phyloP scores from a whole-genome alignment of 2,329 filamentous ascomycete species.

The Fonsecaea nubica region DNA sequence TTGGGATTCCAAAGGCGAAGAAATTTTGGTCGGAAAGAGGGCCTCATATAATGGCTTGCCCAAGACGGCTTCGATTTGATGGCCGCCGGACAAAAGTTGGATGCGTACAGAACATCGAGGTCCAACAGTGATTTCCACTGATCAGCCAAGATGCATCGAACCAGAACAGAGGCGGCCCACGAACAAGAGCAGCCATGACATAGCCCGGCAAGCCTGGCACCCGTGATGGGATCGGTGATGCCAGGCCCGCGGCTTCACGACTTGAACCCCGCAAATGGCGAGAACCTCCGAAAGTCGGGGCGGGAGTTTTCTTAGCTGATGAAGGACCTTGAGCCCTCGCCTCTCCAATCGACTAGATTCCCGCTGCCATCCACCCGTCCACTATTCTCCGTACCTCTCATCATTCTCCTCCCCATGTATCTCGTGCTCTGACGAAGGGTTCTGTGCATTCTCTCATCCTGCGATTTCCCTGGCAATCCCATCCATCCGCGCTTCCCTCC shows the following conservation, averaged over 20 bases:
- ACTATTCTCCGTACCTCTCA: slow-evolving; percentile 17
- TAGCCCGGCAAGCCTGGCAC: not conserved
- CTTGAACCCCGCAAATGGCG: slow-evolving; percentile 17
- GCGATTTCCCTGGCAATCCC: slow-evolving; percentile 1
- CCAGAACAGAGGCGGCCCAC: not conserved
- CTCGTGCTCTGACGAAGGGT: slow-evolving; percentile 17
- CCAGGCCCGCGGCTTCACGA: not conserved
- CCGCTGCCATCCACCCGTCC: slow-evolving; percentile 18
- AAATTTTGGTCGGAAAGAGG: not conserved
- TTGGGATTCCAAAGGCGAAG: not conserved
- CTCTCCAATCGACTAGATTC: slow-evolving; percentile 15
- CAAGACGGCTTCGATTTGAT: not conserved
- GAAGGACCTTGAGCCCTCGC: not conserved
- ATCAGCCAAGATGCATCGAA: not conserved
- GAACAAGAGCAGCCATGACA: not conserved
- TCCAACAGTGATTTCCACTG: not conserved
- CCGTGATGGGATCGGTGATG: not conserved
- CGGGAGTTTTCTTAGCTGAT: slow-evolving; percentile 7
- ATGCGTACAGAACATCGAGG: not conserved
- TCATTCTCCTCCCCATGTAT: slow-evolving; percentile 20
- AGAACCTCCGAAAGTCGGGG: slow-evolving; percentile 10
- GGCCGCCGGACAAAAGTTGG: not conserved
- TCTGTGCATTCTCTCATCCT: slow-evolving; percentile 6
- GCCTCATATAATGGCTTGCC: not conserved
- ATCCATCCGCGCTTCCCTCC: not conserved